Conservation (phyloP, 352 stramenopile genomes). For the Globisporangium splendens region DNA sequence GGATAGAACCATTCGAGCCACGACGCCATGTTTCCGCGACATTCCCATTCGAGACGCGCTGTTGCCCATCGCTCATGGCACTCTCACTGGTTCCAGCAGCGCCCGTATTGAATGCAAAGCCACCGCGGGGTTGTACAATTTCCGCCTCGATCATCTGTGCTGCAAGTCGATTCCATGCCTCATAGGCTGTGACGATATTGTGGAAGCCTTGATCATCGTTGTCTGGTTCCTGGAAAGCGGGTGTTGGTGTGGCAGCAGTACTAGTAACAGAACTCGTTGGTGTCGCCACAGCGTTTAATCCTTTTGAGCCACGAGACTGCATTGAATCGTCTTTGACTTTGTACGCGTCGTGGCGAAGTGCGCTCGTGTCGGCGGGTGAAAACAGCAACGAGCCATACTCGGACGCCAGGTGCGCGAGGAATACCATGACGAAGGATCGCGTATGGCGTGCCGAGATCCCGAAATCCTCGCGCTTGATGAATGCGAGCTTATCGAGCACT, state of each 20-base stretch:
- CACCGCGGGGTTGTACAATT: constrained; percentile 36
- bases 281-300: constrained; percentile 6
- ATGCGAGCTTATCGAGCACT: constrained; percentile 29
- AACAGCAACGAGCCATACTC: constrained; percentile 64
- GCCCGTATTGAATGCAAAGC: neutral
- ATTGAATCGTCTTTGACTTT: no score
- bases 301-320: neutral
- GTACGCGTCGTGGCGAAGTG: constrained; percentile 49
- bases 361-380: constrained; percentile 52
- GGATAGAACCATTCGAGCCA: neutral
- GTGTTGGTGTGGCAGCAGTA: neutral
- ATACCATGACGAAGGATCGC: constrained; percentile 30
- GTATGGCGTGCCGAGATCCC: constrained; percentile 38
- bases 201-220: constrained; percentile 17
- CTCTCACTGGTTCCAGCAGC: neutral
- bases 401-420: constrained; percentile 39
- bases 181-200: constrained; percentile 33
- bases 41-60: neutral
- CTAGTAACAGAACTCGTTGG: neutral
- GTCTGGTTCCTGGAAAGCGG: neutral
- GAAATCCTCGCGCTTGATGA: constrained; percentile 37
- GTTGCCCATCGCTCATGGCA: neutral
- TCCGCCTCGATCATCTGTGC: constrained; percentile 33
- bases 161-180: constrained; percentile 40
- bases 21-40: neutral